Percentiles rank a stretch among this genome's conserved stretches.
Conservation (phyloP, 1,284 basidiomycete genomes). For the Sporisorium scitamineum region DNA sequence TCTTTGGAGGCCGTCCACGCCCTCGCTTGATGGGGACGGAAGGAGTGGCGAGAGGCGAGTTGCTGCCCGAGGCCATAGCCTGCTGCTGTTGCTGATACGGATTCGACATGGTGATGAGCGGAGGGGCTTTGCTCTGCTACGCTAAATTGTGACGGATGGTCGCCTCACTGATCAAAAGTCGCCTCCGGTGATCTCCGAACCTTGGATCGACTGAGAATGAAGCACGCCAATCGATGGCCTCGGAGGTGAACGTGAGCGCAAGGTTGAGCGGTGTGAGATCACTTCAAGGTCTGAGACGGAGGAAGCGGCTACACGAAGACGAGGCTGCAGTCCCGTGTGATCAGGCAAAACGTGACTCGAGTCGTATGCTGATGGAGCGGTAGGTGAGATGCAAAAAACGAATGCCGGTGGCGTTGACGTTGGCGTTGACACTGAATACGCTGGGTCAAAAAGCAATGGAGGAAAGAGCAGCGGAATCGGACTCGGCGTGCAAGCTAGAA, state of each 20-base stretch:
- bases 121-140: not conserved
- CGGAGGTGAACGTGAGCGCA: not conserved
- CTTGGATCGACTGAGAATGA: not conserved
- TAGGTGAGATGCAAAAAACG: not conserved
- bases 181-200: not conserved
- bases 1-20: constrained; percentile 50
- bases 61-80: constrained; percentile 47
- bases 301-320: not conserved
- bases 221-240: not conserved
- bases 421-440: not conserved
- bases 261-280: not conserved
- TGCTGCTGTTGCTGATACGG: constrained; percentile 49
- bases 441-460: constrained; percentile 2
- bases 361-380: not conserved
- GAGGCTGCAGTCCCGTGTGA: not conserved
- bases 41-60: constrained; percentile 39
- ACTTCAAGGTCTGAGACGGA: no score
- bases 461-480: constrained; percentile 29
- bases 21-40: constrained; percentile 45
- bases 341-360: not conserved
- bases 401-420: not conserved
- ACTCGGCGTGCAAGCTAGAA: constrained; percentile 26
- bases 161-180: no score
- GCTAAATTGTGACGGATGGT: not conserved
- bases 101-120: constrained; percentile 34